These are phyloP conservation scores for Ganoderma multipileum DNA, from an alignment of 1,284 basidiomycete species.

Conservation along the genomic window DNA sequence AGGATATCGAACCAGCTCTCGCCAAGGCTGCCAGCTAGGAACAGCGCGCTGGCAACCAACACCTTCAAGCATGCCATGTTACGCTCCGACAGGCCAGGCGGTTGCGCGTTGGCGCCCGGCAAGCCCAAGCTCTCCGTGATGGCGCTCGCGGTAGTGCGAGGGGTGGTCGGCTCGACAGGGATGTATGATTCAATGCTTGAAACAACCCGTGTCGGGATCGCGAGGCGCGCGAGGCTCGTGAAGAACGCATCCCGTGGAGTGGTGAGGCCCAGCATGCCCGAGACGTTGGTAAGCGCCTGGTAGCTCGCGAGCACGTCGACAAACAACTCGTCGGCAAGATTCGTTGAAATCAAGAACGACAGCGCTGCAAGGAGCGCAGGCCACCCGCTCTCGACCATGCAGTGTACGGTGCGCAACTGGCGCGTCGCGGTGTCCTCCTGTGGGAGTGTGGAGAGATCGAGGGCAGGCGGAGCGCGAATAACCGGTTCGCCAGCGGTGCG, in stretches of 20 bases:
- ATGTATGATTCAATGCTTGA: conserved; percentile 78
- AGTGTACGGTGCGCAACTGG: conserved; percentile 67
- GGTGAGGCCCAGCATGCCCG: conserved; percentile 85
- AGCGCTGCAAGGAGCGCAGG: conserved; percentile 90
- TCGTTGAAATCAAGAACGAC: conserved; percentile 89
- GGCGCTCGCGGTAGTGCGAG: conserved; percentile 62
- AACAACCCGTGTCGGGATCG: conserved; percentile 88
- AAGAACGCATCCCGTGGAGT: conserved; percentile 96
- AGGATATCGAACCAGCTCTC: conserved; percentile 92
- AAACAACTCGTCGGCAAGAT: conserved; percentile 88
- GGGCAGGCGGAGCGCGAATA: conserved; percentile 74
- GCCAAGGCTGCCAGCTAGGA: conserved; percentile 85
- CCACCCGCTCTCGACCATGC: conserved; percentile 89
- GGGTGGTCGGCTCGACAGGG: conserved; percentile 63
- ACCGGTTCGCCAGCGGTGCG: conserved; percentile 69
- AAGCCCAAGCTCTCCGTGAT: conserved; percentile 76
- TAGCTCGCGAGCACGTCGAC: conserved; percentile 83
- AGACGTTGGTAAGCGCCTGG: conserved; percentile 86
- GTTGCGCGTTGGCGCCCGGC: conserved; percentile 40
- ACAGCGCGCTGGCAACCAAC: conserved; percentile 79
- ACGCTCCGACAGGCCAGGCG: conserved; percentile 84
- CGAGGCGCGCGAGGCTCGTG: conserved; percentile 84
- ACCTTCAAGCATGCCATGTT: conserved; percentile 93
- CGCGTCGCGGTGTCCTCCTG: conserved; percentile 59
- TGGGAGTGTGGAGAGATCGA: conserved; percentile 69